Evolutionary conservation across 2,329 filamentous ascomycete genomes (phyloP).

Genomic region (Ascochyta koolunga): DNA sequence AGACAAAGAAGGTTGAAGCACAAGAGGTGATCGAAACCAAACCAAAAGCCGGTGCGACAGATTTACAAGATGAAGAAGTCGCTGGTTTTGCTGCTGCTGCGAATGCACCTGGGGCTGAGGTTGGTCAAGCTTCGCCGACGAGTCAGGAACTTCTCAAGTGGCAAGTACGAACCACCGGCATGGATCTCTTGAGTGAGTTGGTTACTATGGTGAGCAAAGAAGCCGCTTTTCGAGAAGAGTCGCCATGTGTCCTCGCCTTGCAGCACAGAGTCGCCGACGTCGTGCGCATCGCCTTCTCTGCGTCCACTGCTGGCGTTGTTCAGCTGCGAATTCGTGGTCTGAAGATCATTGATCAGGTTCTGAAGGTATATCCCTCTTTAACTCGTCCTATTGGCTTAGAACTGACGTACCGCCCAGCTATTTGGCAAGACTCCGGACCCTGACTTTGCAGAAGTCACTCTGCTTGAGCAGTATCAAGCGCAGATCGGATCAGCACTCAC

Average conservation of each 20-base stretch:
- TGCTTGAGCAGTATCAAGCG: slow-evolving; percentile 97
- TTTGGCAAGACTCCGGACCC: slow-evolving; percentile 96
- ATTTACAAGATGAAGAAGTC: slow-evolving; percentile 94
- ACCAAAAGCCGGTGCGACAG: slow-evolving; percentile 63
- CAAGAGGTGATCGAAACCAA: slow-evolving; percentile 56
- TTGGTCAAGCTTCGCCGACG: slow-evolving; percentile 46
- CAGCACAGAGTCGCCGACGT: slow-evolving; percentile 89
- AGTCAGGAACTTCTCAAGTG: slow-evolving; percentile 88
- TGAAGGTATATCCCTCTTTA: slow-evolving; percentile 62
- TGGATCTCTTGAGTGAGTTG: slow-evolving; percentile 85
- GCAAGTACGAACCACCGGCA: slow-evolving; percentile 94
- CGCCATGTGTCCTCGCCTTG: slow-evolving; percentile 75
- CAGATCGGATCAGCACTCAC: slow-evolving; percentile 97
- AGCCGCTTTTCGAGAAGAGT: slow-evolving; percentile 77
- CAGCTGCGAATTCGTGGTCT: slow-evolving; percentile 89
- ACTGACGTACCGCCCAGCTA: slow-evolving; percentile 58
- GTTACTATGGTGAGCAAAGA: slow-evolving; percentile 80
- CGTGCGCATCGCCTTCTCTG: slow-evolving; percentile 95
- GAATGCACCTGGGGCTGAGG: slow-evolving; percentile 58
- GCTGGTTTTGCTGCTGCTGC: slow-evolving; percentile 87
- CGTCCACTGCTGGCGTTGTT: slow-evolving; percentile 90
- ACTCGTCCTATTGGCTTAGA: neutral
- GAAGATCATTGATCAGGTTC: slow-evolving; percentile 89
- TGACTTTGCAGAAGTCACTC: slow-evolving; percentile 94
- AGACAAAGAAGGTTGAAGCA: slow-evolving; percentile 75